phyloP scores from a whole-genome alignment of 2,329 filamentous ascomycete genomes.

The Fusarium burgessii region DNA sequence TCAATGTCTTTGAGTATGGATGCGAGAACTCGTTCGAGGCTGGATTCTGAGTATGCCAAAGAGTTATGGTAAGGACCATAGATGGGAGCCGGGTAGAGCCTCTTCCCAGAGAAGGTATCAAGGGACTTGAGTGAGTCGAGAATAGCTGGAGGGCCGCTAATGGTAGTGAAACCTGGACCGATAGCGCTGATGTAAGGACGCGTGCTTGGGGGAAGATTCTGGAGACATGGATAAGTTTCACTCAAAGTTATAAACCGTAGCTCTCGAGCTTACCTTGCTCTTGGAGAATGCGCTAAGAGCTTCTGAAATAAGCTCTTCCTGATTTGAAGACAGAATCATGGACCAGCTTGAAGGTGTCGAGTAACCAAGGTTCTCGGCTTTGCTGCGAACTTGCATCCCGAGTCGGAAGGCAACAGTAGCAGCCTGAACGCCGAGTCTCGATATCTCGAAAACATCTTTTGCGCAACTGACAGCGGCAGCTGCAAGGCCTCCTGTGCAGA shows the following conservation, averaged over 20 bases:
- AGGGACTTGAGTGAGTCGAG: background rate
- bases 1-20: background rate
- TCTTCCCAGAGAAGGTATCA: background rate
- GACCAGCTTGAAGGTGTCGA: background rate
- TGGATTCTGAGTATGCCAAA: background rate
- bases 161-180: background rate
- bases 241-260: rapidly evolving
- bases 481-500: background rate
- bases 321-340: background rate
- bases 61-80: background rate
- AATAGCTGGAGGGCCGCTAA: background rate
- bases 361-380: background rate
- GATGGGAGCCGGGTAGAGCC: background rate
- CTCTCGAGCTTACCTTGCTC: rapidly evolving
- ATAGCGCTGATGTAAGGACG: background rate
- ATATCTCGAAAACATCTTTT: background rate
- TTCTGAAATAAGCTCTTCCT: background rate
- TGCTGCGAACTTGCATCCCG: background rate
- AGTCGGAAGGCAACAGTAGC: background rate
- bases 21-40: background rate
- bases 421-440: background rate
- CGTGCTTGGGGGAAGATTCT: background rate
- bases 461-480: rapidly evolving
- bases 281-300: background rate
- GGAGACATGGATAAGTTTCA: rapidly evolving